Evolutionary conservation across 2,329 filamentous ascomycete genomes (phyloP).

Genomic region (Colletotrichum costaricense): DNA sequence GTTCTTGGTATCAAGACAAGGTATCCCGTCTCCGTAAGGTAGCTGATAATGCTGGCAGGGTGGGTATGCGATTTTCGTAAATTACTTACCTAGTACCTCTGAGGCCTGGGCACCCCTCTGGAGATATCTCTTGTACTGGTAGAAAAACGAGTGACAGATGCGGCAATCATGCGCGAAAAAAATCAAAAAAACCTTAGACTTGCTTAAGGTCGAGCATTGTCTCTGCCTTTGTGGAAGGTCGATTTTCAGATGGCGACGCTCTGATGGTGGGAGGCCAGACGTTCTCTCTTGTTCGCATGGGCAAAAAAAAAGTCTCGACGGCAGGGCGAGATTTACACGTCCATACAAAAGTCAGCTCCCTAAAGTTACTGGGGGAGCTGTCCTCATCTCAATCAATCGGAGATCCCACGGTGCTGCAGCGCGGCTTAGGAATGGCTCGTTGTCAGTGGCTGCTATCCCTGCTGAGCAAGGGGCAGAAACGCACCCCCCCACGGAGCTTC

Average conservation of each 20-base stretch:
- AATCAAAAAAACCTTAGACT: slow-evolving; percentile 15
- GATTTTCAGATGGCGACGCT: slow-evolving; percentile 33
- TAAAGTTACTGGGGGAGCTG: slow-evolving; percentile 24
- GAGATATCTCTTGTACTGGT: neutral
- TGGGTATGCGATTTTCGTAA: neutral
- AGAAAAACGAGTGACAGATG: slow-evolving; percentile 30
- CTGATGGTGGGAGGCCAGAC: slow-evolving; percentile 16
- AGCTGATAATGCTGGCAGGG: slow-evolving; percentile 12
- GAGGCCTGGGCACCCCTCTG: neutral
- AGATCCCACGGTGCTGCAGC: slow-evolving; percentile 32
- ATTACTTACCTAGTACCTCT: neutral
- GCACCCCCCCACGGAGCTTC: slow-evolving; percentile 21
- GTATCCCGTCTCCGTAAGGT: neutral
- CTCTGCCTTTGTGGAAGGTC: slow-evolving; percentile 20
- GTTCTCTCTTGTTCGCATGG: neutral
- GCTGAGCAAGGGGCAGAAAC: slow-evolving; percentile 24
- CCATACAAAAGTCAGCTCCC: neutral
- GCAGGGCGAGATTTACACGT: slow-evolving; percentile 19
- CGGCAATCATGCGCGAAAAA: slow-evolving; percentile 31
- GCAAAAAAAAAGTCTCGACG: slow-evolving; percentile 11
- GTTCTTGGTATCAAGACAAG: slow-evolving; percentile 14
- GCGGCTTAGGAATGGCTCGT: slow-evolving; percentile 25
- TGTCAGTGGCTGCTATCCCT: slow-evolving; percentile 32
- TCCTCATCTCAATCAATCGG: slow-evolving; percentile 33
- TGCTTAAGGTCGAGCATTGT: slow-evolving; percentile 26